phyloP scores from a whole-genome alignment of 257 asterid species.

The Solanum pimpinellifolium region DNA sequence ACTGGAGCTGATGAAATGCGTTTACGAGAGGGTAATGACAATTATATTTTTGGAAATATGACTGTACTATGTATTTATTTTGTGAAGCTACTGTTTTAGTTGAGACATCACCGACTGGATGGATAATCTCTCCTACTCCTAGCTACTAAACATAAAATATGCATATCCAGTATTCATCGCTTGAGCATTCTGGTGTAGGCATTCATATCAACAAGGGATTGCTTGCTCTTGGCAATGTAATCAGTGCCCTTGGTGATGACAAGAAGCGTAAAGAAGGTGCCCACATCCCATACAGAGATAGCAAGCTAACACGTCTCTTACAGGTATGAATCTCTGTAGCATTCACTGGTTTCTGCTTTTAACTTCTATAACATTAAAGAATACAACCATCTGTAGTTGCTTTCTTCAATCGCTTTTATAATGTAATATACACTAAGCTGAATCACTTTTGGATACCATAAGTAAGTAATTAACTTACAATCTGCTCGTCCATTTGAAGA shows the following conservation, averaged over 20 bases:
- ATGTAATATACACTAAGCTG: not conserved
- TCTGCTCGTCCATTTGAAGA: not conserved
- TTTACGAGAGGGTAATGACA: slow-evolving; percentile 72
- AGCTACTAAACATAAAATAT: not conserved
- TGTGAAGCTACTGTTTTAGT: not conserved
- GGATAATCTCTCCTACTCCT: not conserved
- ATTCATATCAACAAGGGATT: slow-evolving; percentile 95
- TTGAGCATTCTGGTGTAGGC: slow-evolving; percentile 30
- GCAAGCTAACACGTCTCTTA: slow-evolving; percentile 89
- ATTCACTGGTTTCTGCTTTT: not conserved
- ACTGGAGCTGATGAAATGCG: slow-evolving; percentile 98
- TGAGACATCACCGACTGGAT: not conserved
- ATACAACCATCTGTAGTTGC: not conserved
- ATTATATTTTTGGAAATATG: not conserved
- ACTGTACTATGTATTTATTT: not conserved
- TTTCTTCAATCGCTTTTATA: not conserved
- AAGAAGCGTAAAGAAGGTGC: slow-evolving; percentile 94
- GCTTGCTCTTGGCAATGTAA: slow-evolving; percentile 94
- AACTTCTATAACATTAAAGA: not conserved
- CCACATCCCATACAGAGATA: slow-evolving; percentile 96
- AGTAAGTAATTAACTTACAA: not conserved
- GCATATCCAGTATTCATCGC: not conserved
- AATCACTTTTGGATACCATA: not conserved
- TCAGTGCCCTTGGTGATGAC: slow-evolving; percentile 96
- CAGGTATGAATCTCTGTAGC: slow-evolving; percentile 35